Percentiles rank a stretch among this genome's conserved stretches.
Evolutionary conservation across 495 filamentous ascomycete genomes (phyloP).

Genomic region (Trypethelium eluteriae): DNA sequence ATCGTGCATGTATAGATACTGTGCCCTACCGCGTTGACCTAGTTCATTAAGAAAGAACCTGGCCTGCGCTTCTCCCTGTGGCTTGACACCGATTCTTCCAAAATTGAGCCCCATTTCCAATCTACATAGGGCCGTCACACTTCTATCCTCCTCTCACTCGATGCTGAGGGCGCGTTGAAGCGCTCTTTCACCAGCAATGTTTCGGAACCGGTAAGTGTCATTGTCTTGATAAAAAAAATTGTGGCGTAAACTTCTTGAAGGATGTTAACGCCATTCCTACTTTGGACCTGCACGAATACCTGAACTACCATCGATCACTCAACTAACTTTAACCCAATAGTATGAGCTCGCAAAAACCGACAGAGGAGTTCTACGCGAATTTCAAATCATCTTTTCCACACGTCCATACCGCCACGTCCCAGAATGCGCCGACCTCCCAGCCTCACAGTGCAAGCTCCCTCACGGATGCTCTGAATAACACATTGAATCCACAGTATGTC

Average conservation of each 20-base stretch:
- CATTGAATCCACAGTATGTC: slow-evolving; percentile 31
- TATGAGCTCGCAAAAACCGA: slow-evolving; percentile 79
- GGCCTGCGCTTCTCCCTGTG: slow-evolving; percentile 9
- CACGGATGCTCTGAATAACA: slow-evolving; percentile 35
- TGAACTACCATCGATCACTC: background rate
- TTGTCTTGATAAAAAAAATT: background rate
- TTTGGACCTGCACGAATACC: background rate
- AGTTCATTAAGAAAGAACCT: slow-evolving; percentile 9
- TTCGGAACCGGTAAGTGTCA: slow-evolving; percentile 35
- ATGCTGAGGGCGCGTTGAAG: background rate
- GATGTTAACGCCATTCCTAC: background rate
- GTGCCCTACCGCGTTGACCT: slow-evolving; percentile 1
- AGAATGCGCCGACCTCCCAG: slow-evolving; percentile 29
- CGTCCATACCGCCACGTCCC: slow-evolving; percentile 36
- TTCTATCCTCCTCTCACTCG: slow-evolving; percentile 3
- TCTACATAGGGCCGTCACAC: slow-evolving; percentile 23
- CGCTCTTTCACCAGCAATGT: slow-evolving; percentile 29
- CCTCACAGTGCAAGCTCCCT: slow-evolving; percentile 25
- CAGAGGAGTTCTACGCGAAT: slow-evolving; percentile 70
- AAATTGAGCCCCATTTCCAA: slow-evolving; percentile 18
- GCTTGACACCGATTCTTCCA: slow-evolving; percentile 8
- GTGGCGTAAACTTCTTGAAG: background rate
- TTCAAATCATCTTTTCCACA: slow-evolving; percentile 77
- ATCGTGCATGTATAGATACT: slow-evolving; percentile 12
- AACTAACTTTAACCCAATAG: slow-evolving; percentile 39